Conservation (phyloP, 202 grass and related monocot species). For the Thinopyrum obtusiflorum region DNA sequence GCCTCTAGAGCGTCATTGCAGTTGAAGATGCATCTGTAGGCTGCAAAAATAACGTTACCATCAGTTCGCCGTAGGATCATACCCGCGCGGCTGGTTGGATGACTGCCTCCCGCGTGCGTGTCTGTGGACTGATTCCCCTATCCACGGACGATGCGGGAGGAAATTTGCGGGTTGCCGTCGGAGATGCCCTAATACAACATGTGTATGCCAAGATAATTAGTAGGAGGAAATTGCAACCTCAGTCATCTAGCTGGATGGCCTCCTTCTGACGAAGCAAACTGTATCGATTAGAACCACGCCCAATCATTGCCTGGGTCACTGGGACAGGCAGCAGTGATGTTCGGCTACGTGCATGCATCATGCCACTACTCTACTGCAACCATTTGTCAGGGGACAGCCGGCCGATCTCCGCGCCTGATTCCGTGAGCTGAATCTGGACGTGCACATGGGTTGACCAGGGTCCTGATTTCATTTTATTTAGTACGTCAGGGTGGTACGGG, state of each 20-base stretch:
- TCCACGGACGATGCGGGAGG: too few species aligned
- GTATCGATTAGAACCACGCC: not conserved
- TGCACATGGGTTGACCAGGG: conserved; percentile 14
- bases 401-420: not conserved
- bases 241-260: conserved; percentile 2
- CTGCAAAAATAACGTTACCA: too few species aligned
- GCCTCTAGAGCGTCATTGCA: too few species aligned
- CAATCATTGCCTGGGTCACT: not conserved
- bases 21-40: too few species aligned
- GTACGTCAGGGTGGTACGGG: not conserved
- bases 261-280: not conserved
- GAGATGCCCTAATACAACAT: not conserved
- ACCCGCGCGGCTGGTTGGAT: too few species aligned
- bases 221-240: not conserved
- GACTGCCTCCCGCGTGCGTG: too few species aligned
- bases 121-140: too few species aligned
- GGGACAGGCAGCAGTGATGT: not conserved
- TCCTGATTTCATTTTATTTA: not conserved
- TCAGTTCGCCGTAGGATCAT: too few species aligned
- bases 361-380: not conserved
- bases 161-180: too few species aligned
- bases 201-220: not conserved
- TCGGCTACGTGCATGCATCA: not conserved
- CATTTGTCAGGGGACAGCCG: conserved; percentile 13
- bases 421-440: conserved; percentile 16